These are phyloP conservation scores for Globisporangium viniferum DNA, from an alignment of 352 stramenopile species.

Conservation along the genomic window DNA sequence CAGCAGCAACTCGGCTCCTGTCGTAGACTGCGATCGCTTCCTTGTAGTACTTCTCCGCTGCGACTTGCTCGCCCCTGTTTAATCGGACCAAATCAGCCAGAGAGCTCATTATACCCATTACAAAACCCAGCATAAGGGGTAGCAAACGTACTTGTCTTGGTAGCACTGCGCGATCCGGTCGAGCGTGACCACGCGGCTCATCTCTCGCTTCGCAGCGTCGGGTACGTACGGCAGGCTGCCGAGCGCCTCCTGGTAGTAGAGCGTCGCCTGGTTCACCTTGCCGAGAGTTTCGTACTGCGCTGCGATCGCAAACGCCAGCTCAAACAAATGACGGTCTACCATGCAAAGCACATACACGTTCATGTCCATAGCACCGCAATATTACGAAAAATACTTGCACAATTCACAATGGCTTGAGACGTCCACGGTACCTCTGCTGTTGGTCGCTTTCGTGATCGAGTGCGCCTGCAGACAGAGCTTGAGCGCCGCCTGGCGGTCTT, in stretches of 20 bases:
- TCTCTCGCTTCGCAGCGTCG: constrained; percentile 26
- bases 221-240: constrained; percentile 39
- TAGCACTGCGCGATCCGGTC: constrained; percentile 80
- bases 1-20: constrained; percentile 1
- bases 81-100: not conserved
- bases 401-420: no score
- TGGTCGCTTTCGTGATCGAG: constrained; percentile 58
- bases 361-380: not conserved
- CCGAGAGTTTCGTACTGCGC: constrained; percentile 67
- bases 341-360: not conserved
- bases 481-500: constrained; percentile 50
- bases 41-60: constrained; percentile 40
- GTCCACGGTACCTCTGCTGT: constrained; percentile 42
- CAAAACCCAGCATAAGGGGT: not conserved
- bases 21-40: constrained; percentile 32
- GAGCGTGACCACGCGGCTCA: constrained; percentile 62
- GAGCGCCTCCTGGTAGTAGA: constrained; percentile 72
- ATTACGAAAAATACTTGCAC: not conserved
- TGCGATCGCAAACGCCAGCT: constrained; percentile 71
- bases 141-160: constrained; percentile 41
- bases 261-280: constrained; percentile 37
- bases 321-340: constrained; percentile 74
- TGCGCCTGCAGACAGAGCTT: constrained; percentile 71
- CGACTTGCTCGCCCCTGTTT: constrained; percentile 25
- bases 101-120: not conserved